phyloP scores from a whole-genome alignment of 176 grass and related monocot species.

The Oropetium thomaeum region DNA sequence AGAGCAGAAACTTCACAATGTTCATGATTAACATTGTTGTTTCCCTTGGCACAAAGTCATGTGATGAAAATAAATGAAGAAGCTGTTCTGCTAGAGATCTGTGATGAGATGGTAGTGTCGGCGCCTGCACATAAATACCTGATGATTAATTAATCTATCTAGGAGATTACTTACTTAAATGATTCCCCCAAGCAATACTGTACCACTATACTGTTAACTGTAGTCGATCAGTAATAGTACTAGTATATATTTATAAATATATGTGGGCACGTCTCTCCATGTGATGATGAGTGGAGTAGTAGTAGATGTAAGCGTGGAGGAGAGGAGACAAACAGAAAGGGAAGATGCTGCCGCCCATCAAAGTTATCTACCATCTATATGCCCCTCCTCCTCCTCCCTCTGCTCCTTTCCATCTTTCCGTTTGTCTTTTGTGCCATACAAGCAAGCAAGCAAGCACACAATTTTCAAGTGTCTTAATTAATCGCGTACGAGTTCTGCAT shows the following conservation, averaged over 20 bases:
- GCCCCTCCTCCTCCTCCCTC: too few relatives aligned
- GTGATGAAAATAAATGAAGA: not conserved
- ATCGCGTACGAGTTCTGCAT: too few relatives aligned
- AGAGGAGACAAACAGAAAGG: constrained; percentile 47
- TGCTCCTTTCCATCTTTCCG: constrained; percentile 24
- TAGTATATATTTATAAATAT: not conserved
- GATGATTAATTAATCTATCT: constrained; percentile 7
- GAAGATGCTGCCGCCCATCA: constrained; percentile 47
- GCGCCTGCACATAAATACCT: not conserved
- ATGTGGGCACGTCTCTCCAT: constrained; percentile 8
- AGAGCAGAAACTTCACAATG: not conserved
- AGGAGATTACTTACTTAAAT: too few relatives aligned
- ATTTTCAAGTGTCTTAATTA: too few relatives aligned
- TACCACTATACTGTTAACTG: not conserved
- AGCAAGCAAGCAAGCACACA: too few relatives aligned
- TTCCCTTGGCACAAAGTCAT: not conserved
- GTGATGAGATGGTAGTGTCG: not conserved
- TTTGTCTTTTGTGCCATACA: constrained; percentile 55
- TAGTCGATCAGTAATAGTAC: constrained; percentile 6
- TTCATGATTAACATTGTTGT: not conserved
- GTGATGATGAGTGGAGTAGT: not conserved
- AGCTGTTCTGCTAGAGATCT: constrained; percentile 18
- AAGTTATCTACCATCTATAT: too few relatives aligned
- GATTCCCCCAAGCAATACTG: not conserved
- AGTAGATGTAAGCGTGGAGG: not conserved